Evolutionary conservation across 78 protist species (phyloP).

Genomic region (Cyanophora paradoxa): DNA sequence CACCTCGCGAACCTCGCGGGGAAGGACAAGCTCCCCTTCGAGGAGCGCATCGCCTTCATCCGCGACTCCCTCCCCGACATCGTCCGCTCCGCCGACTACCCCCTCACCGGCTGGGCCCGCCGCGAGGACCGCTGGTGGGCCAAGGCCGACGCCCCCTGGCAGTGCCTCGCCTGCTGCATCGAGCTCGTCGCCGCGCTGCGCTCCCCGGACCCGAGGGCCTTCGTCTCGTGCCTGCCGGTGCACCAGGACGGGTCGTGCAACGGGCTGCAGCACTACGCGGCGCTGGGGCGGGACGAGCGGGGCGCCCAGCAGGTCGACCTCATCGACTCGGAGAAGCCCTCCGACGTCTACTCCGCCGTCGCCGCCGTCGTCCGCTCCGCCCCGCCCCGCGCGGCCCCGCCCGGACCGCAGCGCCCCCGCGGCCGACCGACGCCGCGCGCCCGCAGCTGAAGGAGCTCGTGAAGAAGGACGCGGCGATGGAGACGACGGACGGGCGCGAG

Average conservation of each 20-base stretch:
- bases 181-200: slow-evolving; percentile 59
- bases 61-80: background rate
- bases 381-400: background rate
- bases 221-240: slow-evolving; percentile 57
- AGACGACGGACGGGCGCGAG: no score
- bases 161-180: slow-evolving; percentile 49
- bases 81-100: background rate
- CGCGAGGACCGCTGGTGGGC: slow-evolving; percentile 59
- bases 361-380: slow-evolving; percentile 23
- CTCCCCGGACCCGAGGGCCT: slow-evolving; percentile 27
- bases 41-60: background rate
- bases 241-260: slow-evolving; percentile 88
- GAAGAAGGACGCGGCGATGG: slow-evolving; percentile 13
- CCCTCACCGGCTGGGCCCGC: background rate
- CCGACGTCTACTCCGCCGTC: slow-evolving; percentile 77
- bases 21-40: slow-evolving; percentile 54
- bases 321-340: slow-evolving; percentile 48
- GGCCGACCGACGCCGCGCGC: no score
- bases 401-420: background rate
- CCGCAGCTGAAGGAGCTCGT: background rate
- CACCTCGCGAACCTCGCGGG: slow-evolving; percentile 87
- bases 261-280: slow-evolving; percentile 94
- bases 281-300: slow-evolving; percentile 77
- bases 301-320: slow-evolving; percentile 82
- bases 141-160: slow-evolving; percentile 73